Conservation (phyloP, 352 stramenopile genomes). For the Nothophytophthora sp. region DNA sequence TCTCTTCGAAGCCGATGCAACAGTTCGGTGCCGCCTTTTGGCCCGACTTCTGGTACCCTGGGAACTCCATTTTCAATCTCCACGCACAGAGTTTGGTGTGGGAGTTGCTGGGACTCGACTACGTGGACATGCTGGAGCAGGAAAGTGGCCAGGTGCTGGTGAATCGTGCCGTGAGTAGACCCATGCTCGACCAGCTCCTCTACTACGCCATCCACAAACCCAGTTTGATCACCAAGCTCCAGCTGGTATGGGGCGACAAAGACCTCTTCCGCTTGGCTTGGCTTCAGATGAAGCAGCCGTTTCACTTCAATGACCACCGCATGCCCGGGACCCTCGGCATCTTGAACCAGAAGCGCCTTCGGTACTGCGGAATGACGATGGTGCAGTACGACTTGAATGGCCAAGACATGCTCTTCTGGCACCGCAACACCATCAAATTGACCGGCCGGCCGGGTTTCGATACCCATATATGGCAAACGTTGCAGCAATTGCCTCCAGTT, state of each 20-base stretch:
- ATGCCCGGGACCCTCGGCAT: conserved; percentile 75
- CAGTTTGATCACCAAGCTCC: conserved; percentile 65
- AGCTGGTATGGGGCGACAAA: conserved; percentile 88
- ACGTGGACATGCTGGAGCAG: conserved; percentile 85
- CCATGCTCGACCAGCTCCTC: conserved; percentile 84
- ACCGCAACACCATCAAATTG: conserved; percentile 87
- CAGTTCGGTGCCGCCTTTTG: conserved; percentile 83
- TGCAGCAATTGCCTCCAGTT: conserved; percentile 41
- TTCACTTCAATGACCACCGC: conserved; percentile 77
- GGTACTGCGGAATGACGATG: conserved; percentile 86
- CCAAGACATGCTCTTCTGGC: conserved; percentile 86
- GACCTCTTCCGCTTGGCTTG: conserved; percentile 85
- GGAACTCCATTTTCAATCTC: conserved; percentile 82
- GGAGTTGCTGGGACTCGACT: conserved; percentile 73
- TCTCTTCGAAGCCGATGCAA: conserved; percentile 77
- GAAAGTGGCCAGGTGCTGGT: conserved; percentile 88
- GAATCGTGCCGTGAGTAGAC: conserved; percentile 72
- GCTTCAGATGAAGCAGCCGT: conserved; percentile 76
- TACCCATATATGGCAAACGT: conserved; percentile 41
- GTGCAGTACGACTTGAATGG: conserved; percentile 87
- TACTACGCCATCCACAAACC: conserved; percentile 81
- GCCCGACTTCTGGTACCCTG: conserved; percentile 84
- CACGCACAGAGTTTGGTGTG: conserved; percentile 75
- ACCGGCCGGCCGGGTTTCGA: conserved; percentile 56
- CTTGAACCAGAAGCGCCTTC: conserved; percentile 62